Base-by-base conservation (phyloP, 169 alveolate genomes). In the Babesia ovata region DNA sequence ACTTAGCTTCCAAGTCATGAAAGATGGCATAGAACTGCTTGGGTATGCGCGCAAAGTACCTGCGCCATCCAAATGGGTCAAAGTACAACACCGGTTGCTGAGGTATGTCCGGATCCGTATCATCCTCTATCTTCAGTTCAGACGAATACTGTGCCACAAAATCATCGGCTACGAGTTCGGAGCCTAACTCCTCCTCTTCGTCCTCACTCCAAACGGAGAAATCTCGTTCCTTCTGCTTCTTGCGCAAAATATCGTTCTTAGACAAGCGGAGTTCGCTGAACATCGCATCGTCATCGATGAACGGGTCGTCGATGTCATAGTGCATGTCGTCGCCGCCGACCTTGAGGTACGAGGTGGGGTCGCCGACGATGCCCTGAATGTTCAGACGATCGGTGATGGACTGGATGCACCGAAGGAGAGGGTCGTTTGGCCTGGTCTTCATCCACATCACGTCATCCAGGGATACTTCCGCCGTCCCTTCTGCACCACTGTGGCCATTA, bases 251-350 rank as follows among this genome's bases (percentile, higher is more conserved):
- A 39, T 90, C 92, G 56, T 75, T 75, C 60, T 76, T 77, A 14
- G 90, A 77, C 71, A 86, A 69, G 42, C 78, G 72, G 46, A 90
- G 70, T 67, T 86, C 92, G 48, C 74, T 72, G 63, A 74, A 83
- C 92, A 90, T 90, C 52, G 75, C 91, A 63, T 66, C 86, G 45
- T 90, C 94, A 67, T 90, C 94, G 45, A 90, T 76, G 58, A 90
- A 90, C 13, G 94, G 94, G 73, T 90, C 94, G 71, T 90, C 87
- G 28, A 90, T 90, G 59, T 90, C 94, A 60, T 90, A 90, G 75
- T 83, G 91, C 94, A 86, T 90, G 53, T 90, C 94, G 53, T 89
- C 94, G 44, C 94, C 94, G 22, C 94, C 94, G 19, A 62, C 61
- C 75, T 81, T 86, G 59, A 90, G 75, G 63, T 90, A 90, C 6